phyloP scores from a whole-genome alignment of 768 basidiomycete species.

The Pulveroboletus frians region DNA sequence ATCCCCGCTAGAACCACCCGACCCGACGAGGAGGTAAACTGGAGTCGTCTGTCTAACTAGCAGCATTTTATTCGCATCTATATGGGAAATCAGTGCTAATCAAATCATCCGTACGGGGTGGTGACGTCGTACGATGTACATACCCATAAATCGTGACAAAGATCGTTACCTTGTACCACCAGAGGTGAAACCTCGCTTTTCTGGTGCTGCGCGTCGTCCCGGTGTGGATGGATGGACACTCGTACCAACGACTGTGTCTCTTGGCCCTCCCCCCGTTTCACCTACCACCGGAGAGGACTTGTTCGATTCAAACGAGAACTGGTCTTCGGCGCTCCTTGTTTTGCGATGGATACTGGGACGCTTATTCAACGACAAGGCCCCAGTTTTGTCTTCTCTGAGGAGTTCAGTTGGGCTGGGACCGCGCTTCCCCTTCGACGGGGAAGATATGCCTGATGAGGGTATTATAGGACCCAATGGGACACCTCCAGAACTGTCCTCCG shows the following conservation, averaged over 20 bases:
- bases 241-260: neutral
- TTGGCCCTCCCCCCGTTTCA: slow-evolving; percentile 9
- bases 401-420: slow-evolving; percentile 70
- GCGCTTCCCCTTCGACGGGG: slow-evolving; percentile 52
- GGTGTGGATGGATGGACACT: neutral
- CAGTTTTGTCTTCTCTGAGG: slow-evolving; percentile 53
- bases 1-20: neutral
- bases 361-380: slow-evolving; percentile 53
- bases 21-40: neutral
- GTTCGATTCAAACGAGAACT: slow-evolving; percentile 11
- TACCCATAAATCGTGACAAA: slow-evolving; percentile 9
- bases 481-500: slow-evolving; percentile 5
- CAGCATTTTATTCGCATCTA: slow-evolving; percentile 7
- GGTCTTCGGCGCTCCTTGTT: slow-evolving; percentile 9
- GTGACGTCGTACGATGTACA: slow-evolving; percentile 2
- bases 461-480: slow-evolving; percentile 5
- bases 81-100: slow-evolving; percentile 3
- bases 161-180: slow-evolving; percentile 13
- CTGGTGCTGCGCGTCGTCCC: slow-evolving; percentile 7
- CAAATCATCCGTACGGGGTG: slow-evolving; percentile 1
- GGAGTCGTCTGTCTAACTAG: neutral
- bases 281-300: slow-evolving; percentile 3
- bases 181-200: slow-evolving; percentile 4
- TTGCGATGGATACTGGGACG: slow-evolving; percentile 62
- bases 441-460: slow-evolving; percentile 17